These are phyloP conservation scores for Pleurostoma richardsiae DNA, from an alignment of 2,329 filamentous ascomycete genomes.

Conservation along the genomic window DNA sequence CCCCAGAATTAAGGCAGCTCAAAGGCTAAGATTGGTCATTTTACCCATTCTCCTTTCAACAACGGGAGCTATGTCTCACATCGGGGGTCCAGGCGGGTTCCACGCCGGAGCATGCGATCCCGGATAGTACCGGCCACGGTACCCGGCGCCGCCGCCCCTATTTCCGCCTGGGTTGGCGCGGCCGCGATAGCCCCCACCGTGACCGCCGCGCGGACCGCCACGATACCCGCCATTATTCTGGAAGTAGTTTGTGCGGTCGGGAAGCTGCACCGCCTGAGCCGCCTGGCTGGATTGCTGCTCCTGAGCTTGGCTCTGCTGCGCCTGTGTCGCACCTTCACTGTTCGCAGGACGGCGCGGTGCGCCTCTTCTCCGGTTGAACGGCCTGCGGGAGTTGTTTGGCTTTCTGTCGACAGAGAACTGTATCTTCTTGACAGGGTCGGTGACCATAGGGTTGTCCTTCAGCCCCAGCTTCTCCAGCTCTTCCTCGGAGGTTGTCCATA, in stretches of 20 bases:
- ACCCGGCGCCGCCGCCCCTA: too few species aligned
- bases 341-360: too few species aligned
- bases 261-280: not conserved
- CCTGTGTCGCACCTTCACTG: not conserved
- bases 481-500: constrained; percentile 57
- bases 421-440: constrained; percentile 60
- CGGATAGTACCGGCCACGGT: too few species aligned
- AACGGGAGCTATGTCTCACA: too few species aligned
- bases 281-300: not conserved
- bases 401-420: constrained; percentile 55
- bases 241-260: not conserved
- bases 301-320: not conserved
- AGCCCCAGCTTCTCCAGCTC: constrained; percentile 54
- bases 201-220: not conserved
- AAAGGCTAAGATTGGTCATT: too few species aligned
- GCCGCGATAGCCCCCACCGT: not conserved
- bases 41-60: too few species aligned
- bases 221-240: not conserved
- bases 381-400: constrained; percentile 28
- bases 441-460: constrained; percentile 57
- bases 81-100: too few species aligned
- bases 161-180: not conserved
- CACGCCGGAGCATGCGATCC: too few species aligned
- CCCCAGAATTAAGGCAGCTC: too few species aligned
- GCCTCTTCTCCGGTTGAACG: constrained; percentile 21